Evolutionary conservation across 345 rosid species (phyloP).

Genomic region (Carallia brachiata): DNA sequence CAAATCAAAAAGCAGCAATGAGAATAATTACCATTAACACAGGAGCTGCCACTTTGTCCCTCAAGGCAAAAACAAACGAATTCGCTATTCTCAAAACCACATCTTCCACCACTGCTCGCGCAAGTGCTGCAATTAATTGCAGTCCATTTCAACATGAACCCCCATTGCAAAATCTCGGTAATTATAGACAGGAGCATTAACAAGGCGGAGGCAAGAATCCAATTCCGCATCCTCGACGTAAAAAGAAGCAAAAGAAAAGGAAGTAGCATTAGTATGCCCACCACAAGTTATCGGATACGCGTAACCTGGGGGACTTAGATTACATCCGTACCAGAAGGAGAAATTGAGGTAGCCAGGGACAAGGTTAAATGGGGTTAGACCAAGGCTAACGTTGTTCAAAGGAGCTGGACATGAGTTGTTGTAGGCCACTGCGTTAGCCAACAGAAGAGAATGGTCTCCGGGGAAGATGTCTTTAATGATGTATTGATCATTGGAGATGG

Average conservation of each 20-base stretch:
- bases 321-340: slow-evolving; percentile 48
- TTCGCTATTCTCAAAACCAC: slow-evolving; percentile 37
- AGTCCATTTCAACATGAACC: slow-evolving; percentile 55
- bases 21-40: slow-evolving; percentile 45
- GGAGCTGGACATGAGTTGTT: slow-evolving; percentile 43
- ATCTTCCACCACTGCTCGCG: slow-evolving; percentile 43
- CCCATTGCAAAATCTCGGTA: slow-evolving; percentile 40
- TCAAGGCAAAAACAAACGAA: slow-evolving; percentile 52
- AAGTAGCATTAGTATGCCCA: too few relatives aligned
- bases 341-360: slow-evolving; percentile 19
- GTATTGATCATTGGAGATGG: slow-evolving; percentile 34
- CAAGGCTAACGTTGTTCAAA: slow-evolving; percentile 41
- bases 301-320: neutral
- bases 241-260: slow-evolving; percentile 39
- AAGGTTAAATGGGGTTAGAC: slow-evolving; percentile 44
- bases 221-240: slow-evolving; percentile 8
- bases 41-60: slow-evolving; percentile 33
- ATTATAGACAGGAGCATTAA: slow-evolving; percentile 20
- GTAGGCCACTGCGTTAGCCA: slow-evolving; percentile 34
- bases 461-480: slow-evolving; percentile 22
- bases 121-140: slow-evolving; percentile 44
- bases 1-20: too few relatives aligned
- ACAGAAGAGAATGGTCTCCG: slow-evolving; percentile 25
- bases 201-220: slow-evolving; percentile 30
- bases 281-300: slow-evolving; percentile 33